Evolutionary conservation across 1,284 basidiomycete species (phyloP).

Genomic region (Cryptococcus deneoformans): DNA sequence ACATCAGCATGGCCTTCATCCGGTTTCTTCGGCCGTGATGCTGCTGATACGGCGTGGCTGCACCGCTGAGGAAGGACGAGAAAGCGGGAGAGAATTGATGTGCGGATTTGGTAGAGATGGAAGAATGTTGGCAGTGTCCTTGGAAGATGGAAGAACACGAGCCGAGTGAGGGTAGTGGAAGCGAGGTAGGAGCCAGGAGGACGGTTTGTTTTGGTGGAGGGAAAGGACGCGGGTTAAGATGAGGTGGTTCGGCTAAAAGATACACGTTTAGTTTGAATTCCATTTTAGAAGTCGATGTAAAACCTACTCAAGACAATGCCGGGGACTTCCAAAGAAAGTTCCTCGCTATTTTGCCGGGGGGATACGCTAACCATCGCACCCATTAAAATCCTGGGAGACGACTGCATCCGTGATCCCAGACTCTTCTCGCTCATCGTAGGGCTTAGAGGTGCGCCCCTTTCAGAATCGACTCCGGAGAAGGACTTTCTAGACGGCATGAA

Average conservation of each 20-base stretch:
- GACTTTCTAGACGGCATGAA: conserved; percentile 3
- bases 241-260: conserved; percentile 16
- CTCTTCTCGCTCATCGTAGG: neutral
- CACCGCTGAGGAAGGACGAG: conserved; percentile 4
- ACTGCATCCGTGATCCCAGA: neutral
- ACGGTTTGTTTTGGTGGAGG: conserved; percentile 25
- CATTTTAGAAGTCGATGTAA: neutral
- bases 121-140: neutral
- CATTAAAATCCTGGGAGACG: conserved; percentile 12
- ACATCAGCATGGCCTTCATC: conserved; percentile 7
- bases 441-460: neutral
- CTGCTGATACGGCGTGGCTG: neutral
- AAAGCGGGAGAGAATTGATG: conserved; percentile 12
- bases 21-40: neutral
- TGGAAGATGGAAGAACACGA: neutral
- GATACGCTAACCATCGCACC: conserved; percentile 12
- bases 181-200: conserved; percentile 21
- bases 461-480: neutral
- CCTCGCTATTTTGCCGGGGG: conserved; percentile 4
- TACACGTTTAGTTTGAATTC: neutral
- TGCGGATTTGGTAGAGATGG: neutral
- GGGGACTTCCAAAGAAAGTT: conserved; percentile 17
- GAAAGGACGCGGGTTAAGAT: conserved; percentile 12
- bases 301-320: conserved; percentile 25
- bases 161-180: conserved; percentile 7